A percentile compares a stretch with the other conserved stretches of the same genome.
Conservation (phyloP, 345 rosid genomes). For the Cardamine chenopodiifolia region DNA sequence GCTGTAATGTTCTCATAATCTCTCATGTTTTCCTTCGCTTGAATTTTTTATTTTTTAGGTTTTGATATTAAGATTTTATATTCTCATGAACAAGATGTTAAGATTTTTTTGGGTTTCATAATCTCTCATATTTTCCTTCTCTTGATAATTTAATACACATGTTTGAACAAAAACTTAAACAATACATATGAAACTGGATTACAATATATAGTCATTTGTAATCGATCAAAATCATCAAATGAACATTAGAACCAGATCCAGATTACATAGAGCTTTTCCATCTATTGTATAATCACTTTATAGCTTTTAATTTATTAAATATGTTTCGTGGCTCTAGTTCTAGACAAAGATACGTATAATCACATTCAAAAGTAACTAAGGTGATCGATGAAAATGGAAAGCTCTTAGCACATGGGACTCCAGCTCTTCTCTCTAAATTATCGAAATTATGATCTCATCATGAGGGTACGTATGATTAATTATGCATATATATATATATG, state of each 20-base stretch:
- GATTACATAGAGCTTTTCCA: background rate
- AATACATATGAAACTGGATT: too few relatives aligned
- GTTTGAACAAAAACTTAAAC: too few relatives aligned
- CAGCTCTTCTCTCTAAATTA: background rate
- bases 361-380: background rate
- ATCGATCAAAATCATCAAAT: too few relatives aligned
- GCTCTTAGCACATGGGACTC: conserved; percentile 22
- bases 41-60: too few relatives aligned
- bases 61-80: too few relatives aligned
- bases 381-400: background rate
- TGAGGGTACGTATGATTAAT: background rate
- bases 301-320: background rate
- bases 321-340: background rate
- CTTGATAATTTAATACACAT: too few relatives aligned
- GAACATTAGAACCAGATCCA: background rate
- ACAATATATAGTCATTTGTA: too few relatives aligned
- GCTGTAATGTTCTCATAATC: too few relatives aligned
- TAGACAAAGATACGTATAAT: background rate
- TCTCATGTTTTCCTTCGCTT: too few relatives aligned
- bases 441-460: conserved; percentile 31
- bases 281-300: background rate
- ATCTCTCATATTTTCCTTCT: too few relatives aligned
- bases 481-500: conserved; percentile 11
- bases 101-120: too few relatives aligned
- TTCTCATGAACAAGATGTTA: too few relatives aligned